Percentiles rank a stretch among this genome's conserved stretches.
Evolutionary conservation across 306 rosid genomes (phyloP).

Genomic region (Erythrophleum fordii): DNA sequence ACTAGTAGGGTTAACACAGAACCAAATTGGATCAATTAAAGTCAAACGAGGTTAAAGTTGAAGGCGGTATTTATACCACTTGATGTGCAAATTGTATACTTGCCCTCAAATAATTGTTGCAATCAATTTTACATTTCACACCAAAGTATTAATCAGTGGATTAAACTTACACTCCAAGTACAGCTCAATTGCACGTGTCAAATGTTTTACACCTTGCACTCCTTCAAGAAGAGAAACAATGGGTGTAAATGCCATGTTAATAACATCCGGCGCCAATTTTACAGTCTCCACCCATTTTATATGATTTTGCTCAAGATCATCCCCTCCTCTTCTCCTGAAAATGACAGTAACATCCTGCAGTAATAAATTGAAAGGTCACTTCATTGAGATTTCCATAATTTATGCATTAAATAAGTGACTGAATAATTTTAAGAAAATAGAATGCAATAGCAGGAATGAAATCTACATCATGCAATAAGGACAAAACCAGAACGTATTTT

Average conservation of each 20-base stretch:
- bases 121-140: conserved; percentile 29
- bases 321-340: conserved; percentile 98
- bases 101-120: neutral
- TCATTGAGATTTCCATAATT: conserved; percentile 14
- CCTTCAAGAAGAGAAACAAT: conserved; percentile 92
- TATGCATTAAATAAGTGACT: conserved; percentile 34
- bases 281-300: conserved; percentile 90
- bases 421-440: neutral
- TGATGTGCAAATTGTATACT: neutral
- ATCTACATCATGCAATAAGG: conserved; percentile 13
- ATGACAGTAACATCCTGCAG: conserved; percentile 96
- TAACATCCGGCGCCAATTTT: conserved; percentile 82
- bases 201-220: conserved; percentile 78
- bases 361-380: conserved; percentile 35
- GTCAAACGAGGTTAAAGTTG: neutral
- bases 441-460: conserved; percentile 23
- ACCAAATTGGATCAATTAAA: neutral
- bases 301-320: conserved; percentile 98
- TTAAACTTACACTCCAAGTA: conserved; percentile 85
- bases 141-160: conserved; percentile 22
- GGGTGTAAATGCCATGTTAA: conserved; percentile 94
- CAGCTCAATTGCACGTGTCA: conserved; percentile 86
- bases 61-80: neutral
- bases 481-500: conserved; percentile 21
- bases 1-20: neutral